Evolutionary conservation across 176 grass and related monocot species (phyloP).

Genomic region (Oropetium thomaeum): DNA sequence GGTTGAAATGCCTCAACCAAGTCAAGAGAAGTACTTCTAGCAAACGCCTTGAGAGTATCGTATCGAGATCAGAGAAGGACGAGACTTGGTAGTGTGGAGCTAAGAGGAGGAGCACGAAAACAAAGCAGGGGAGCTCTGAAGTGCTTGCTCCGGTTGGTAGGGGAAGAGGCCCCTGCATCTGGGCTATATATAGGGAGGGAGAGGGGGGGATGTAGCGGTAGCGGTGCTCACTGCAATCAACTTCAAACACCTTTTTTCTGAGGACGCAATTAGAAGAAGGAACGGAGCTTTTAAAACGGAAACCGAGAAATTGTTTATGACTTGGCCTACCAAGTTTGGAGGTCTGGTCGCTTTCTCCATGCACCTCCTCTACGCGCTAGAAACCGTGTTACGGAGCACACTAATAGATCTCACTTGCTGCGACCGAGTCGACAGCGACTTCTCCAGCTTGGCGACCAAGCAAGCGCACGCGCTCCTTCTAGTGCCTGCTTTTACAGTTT

Average conservation of each 20-base stretch:
- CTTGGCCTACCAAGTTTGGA: neutral
- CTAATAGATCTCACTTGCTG: neutral
- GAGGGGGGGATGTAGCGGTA: too few species aligned
- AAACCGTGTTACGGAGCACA: neutral
- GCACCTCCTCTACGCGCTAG: neutral
- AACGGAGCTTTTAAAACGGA: neutral
- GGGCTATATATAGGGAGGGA: too few species aligned
- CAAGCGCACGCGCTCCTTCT: neutral
- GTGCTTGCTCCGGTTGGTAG: too few species aligned
- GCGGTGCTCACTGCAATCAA: neutral
- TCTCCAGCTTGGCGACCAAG: neutral
- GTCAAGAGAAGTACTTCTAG: too few species aligned
- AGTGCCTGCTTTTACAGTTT: neutral
- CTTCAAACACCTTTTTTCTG: neutral
- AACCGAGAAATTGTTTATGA: neutral
- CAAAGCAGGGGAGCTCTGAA: too few species aligned
- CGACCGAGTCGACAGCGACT: neutral
- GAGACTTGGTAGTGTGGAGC: too few species aligned
- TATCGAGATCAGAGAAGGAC: too few species aligned
- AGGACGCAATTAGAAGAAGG: neutral
- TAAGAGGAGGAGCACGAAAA: too few species aligned
- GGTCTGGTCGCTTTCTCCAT: neutral
- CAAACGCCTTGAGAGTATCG: too few species aligned
- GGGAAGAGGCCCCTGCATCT: too few species aligned
- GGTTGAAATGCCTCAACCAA: neutral